Percentiles rank a stretch among this genome's conserved stretches.
These are phyloP conservation scores for Blastomyces percursus DNA, from an alignment of 2,329 filamentous ascomycete genomes.

Conservation along the genomic window DNA sequence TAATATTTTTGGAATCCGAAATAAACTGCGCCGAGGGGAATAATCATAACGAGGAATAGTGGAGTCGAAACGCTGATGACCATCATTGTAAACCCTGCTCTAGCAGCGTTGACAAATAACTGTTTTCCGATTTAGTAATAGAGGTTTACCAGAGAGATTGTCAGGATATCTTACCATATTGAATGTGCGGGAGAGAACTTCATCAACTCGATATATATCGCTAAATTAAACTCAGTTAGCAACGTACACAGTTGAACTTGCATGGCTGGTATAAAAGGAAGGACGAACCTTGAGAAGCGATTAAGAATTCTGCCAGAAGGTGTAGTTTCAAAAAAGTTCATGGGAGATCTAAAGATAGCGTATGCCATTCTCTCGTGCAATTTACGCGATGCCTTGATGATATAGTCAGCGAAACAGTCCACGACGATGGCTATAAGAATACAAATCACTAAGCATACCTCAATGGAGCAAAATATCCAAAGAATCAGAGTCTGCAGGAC, in stretches of 20 bases:
- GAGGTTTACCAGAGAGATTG: background rate
- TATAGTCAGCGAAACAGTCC: constrained; percentile 9
- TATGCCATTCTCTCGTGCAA: constrained; percentile 95
- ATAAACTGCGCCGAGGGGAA: constrained; percentile 73
- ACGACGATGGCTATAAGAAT: background rate
- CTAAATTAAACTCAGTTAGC: constrained; percentile 20
- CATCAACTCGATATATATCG: constrained; percentile 60
- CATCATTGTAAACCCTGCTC: constrained; percentile 69
- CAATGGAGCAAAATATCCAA: constrained; percentile 99
- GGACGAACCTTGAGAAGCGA: constrained; percentile 72
- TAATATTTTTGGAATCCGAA: constrained; percentile 96
- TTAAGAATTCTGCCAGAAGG: constrained; percentile 94
- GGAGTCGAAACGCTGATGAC: constrained; percentile 78
- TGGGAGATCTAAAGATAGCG: constrained; percentile 92
- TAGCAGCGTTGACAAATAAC: constrained; percentile 64
- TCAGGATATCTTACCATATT: constrained; percentile 61
- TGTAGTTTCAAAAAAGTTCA: constrained; percentile 98
- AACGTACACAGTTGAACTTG: background rate
- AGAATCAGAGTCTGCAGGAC: constrained; percentile 87
- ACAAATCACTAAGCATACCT: constrained; percentile 45
- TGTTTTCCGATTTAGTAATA: constrained; percentile 18
- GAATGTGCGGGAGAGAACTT: constrained; percentile 90
- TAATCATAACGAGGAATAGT: constrained; percentile 64
- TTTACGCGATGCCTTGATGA: constrained; percentile 69
- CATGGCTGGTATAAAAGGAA: background rate